Evolutionary conservation across 2,329 filamentous ascomycete species (phyloP), one percentile per base, ranked within the genome.

Genomic region (Fusarium xylarioides): DNA sequence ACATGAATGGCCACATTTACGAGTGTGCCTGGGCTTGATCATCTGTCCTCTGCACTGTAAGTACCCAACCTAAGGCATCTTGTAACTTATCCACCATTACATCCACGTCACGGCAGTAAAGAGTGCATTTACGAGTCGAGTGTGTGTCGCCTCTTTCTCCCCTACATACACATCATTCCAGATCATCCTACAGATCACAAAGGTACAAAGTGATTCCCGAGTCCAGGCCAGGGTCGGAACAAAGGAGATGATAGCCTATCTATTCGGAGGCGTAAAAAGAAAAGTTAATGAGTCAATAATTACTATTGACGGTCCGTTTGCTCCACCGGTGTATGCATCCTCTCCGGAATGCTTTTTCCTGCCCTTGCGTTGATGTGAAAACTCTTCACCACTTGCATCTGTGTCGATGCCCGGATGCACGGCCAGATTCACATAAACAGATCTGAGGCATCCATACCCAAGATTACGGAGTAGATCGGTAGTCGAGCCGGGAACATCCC

Each of bases 401-500:
- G 46, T 37, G 15, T 40, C 32, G 42, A 46, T 60, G n/a, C 46
- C 23, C n/a, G 18, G 40, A 50, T 46, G 47, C 59, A 70, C 15
- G n/a, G 46, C 11, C 15, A 32, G 50, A 57, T 61, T 54, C 59
- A 56, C 52, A 65, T 28, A 40, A 7, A 37, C 40, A 49, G 50
- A 66, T 54, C 49, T 52, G 66, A 52, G 50, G 47, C 64, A 65
- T 54, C 35, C 42, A 49, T 34, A 54, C 52, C 42, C 66, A 68
- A 55, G 23, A 35, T 21, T 52, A 52, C 12, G n/a, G n/a, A 35
- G 28, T 23, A 43, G 64, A 55, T 64, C 64, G 58, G 66, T 53
- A 58, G 18, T 57, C 46, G 35, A 64, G 35, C 71, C 55, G 46
- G 71, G 70, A 58, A 59, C 16, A 65, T 65, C 70, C 71, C 71